phyloP scores from a whole-genome alignment of 768 basidiomycete species.

The Termitomyces sp. region DNA sequence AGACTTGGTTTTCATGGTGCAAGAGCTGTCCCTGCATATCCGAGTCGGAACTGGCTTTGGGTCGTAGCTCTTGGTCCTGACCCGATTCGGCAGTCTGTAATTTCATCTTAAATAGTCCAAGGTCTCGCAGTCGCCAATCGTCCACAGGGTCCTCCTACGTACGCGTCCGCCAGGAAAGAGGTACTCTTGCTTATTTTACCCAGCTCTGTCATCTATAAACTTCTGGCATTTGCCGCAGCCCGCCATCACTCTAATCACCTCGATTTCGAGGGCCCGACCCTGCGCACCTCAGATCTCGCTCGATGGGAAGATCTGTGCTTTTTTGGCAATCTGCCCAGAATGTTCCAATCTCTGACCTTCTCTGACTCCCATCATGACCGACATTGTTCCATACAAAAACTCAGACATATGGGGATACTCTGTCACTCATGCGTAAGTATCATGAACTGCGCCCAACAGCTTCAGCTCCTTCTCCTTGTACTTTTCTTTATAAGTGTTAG shows the following conservation, averaged over 20 bases:
- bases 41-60: conserved; percentile 14
- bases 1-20: conserved; percentile 14
- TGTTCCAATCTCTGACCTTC: neutral
- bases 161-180: conserved; percentile 1
- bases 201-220: conserved; percentile 10
- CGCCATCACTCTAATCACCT: conserved; percentile 9
- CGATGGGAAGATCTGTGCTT: conserved; percentile 14
- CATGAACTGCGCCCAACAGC: neutral
- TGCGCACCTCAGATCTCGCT: conserved; percentile 4
- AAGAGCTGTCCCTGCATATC: conserved; percentile 12
- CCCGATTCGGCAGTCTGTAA: conserved; percentile 13
- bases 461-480: neutral
- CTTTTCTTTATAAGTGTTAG: neutral
- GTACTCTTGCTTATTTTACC: conserved; percentile 11
- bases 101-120: conserved; percentile 6
- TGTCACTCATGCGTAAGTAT: neutral
- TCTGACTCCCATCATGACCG: conserved; percentile 4
- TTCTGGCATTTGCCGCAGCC: conserved; percentile 13
- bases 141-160: conserved; percentile 3
- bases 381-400: conserved; percentile 6
- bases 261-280: conserved; percentile 9
- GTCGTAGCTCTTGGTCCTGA: conserved; percentile 8
- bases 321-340: conserved; percentile 6
- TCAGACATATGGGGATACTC: neutral
- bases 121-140: conserved; percentile 4